Evolutionary conservation across 169 alveolate genomes (phyloP).

Genomic region (Perkinsus olseni): DNA sequence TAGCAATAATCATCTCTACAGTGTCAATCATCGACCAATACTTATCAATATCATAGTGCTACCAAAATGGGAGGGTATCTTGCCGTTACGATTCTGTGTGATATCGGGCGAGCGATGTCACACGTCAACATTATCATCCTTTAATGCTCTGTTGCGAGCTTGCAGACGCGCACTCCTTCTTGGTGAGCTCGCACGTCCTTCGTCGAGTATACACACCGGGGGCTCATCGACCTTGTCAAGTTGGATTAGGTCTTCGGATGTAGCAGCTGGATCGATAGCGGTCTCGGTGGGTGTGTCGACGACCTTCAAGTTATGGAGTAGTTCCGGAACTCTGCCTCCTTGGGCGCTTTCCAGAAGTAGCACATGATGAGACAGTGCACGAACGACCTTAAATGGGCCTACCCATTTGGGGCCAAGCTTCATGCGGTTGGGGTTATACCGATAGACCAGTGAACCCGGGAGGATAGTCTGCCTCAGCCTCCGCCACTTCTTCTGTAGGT

Average conservation of each 20-base stretch:
- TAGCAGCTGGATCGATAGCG: not conserved
- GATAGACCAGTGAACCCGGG: not conserved
- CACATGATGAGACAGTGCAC: not conserved
- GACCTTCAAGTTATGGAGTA: not conserved
- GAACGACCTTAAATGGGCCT: not conserved
- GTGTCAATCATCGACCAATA: not conserved
- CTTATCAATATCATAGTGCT: no score
- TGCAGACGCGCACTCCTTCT: not conserved
- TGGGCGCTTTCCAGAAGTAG: not conserved
- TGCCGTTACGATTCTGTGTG: not conserved
- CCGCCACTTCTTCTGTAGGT: not conserved
- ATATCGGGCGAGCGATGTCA: not conserved
- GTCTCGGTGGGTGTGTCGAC: not conserved
- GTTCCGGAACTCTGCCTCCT: not conserved
- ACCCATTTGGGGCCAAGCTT: not conserved
- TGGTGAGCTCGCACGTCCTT: not conserved
- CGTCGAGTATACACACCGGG: not conserved
- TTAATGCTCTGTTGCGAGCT: not conserved
- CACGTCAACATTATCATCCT: not conserved
- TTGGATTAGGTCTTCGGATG: not conserved
- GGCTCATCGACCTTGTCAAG: not conserved
- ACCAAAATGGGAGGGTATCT: not conserved
- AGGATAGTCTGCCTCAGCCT: not conserved
- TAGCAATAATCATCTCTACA: not conserved
- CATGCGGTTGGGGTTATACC: not conserved